Evolutionary conservation across 2,329 filamentous ascomycete genomes (phyloP).

Genomic region (Septoria linicola): DNA sequence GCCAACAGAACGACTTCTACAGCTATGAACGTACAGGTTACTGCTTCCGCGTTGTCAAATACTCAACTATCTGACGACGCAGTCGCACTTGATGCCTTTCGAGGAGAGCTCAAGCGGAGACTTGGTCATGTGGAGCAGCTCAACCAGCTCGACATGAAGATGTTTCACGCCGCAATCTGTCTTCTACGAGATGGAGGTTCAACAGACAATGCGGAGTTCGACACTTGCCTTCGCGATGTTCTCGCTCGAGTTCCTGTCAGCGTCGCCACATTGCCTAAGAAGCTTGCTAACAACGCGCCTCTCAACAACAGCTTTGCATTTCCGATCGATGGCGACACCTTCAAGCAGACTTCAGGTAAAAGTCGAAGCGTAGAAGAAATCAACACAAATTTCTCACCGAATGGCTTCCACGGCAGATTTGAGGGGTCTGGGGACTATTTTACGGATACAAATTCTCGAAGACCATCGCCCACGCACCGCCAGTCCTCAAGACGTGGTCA

Average conservation of each 20-base stretch:
- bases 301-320: conserved; percentile 34
- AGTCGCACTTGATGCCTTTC: conserved; percentile 23
- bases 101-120: conserved; percentile 4
- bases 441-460: conserved; percentile 25
- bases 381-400: conserved; percentile 51
- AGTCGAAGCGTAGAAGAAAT: conserved; percentile 51
- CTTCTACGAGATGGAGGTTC: conserved; percentile 21
- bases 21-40: background rate
- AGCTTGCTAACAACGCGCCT: conserved; percentile 28
- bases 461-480: conserved; percentile 22
- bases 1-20: background rate
- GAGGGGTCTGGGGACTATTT: conserved; percentile 46
- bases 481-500: conserved; percentile 16
- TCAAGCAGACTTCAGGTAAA: conserved; percentile 38
- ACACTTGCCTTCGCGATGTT: conserved; percentile 22
- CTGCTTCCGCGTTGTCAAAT: background rate
- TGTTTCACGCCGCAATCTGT: conserved; percentile 31
- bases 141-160: conserved; percentile 28
- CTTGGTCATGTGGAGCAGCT: conserved; percentile 20
- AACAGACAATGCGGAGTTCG: conserved; percentile 21
- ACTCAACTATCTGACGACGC: conserved; percentile 19
- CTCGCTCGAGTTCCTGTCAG: conserved; percentile 24
- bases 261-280: conserved; percentile 12
- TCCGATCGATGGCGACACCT: conserved; percentile 30
- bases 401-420: conserved; percentile 49